These are phyloP conservation scores for Coemansia sp. DNA, from an alignment of 371 early-diverging fungal species.

Conservation along the genomic window DNA sequence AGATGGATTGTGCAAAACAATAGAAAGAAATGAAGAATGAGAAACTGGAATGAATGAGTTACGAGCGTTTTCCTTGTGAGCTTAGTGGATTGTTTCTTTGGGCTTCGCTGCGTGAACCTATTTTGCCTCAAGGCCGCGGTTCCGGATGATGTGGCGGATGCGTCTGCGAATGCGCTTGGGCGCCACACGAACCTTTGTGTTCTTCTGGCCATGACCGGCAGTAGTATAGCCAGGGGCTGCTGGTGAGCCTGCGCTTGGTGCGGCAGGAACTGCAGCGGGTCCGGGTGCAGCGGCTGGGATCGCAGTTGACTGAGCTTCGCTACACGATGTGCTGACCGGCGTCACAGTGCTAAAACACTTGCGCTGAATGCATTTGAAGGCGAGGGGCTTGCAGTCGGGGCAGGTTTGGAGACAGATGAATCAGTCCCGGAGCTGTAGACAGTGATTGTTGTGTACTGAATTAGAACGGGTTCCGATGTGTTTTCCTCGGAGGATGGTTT, in stretches of 20 bases:
- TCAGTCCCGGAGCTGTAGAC: background rate
- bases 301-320: background rate
- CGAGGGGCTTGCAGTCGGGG: background rate
- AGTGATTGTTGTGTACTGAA: background rate
- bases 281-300: background rate
- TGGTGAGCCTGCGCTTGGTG: background rate
- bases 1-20: background rate
- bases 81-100: background rate
- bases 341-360: background rate
- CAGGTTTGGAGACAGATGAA: background rate
- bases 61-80: background rate
- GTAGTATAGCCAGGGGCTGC: background rate
- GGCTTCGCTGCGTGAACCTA: background rate
- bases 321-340: too few relatives aligned
- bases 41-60: background rate
- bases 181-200: background rate
- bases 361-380: background rate
- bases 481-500: background rate
- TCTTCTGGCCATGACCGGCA: background rate
- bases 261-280: background rate
- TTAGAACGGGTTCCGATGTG: background rate
- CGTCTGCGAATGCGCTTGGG: slow-evolving; percentile 25
- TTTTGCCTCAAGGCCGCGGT: background rate
- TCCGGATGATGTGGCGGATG: slow-evolving; percentile 5
- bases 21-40: background rate